phyloP scores from a whole-genome alignment of 768 basidiomycete species.

The Cystofilobasidium ferigula region DNA sequence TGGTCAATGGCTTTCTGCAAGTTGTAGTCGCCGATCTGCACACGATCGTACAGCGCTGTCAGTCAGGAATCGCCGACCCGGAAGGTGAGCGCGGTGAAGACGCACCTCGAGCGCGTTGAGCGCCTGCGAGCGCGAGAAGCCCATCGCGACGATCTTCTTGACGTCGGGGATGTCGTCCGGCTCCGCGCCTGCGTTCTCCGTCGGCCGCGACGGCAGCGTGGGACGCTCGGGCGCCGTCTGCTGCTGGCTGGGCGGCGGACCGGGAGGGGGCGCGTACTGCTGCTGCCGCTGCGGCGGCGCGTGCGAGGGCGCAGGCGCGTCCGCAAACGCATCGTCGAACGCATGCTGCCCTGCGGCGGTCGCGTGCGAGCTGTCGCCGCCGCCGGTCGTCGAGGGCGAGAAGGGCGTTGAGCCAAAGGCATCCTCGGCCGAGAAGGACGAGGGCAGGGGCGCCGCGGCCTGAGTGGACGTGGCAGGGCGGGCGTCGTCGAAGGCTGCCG shows the following conservation, averaged over 20 bases:
- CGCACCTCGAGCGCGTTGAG: slow-evolving; percentile 26
- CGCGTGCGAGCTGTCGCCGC: slow-evolving; percentile 25
- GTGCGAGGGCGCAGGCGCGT: slow-evolving; percentile 36
- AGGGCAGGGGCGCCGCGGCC: not conserved
- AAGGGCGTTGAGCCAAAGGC: slow-evolving; percentile 41
- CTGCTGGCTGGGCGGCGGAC: slow-evolving; percentile 12
- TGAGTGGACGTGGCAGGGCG: not conserved
- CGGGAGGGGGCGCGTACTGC: slow-evolving; percentile 20
- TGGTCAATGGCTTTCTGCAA: slow-evolving; percentile 26
- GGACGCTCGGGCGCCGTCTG: slow-evolving; percentile 11
- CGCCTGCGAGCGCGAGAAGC: slow-evolving; percentile 23
- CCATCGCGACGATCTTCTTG: slow-evolving; percentile 25
- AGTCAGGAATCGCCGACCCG: not conserved
- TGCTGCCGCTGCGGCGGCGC: slow-evolving; percentile 23
- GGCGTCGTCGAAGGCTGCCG: slow-evolving; percentile 37
- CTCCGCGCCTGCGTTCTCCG: slow-evolving; percentile 7
- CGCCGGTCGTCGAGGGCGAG: slow-evolving; percentile 18
- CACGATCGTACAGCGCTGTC: not conserved
- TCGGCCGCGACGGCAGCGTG: slow-evolving; percentile 12
- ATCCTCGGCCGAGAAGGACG: slow-evolving; percentile 43
- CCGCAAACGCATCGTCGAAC: slow-evolving; percentile 52
- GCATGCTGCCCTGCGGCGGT: slow-evolving; percentile 32
- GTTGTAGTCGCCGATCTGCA: slow-evolving; percentile 26
- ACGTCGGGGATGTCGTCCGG: slow-evolving; percentile 26
- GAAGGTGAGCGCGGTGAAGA: not conserved